Evolutionary conservation across 2,329 filamentous ascomycete genomes (phyloP).

Genomic region (Podosphaera fusca): DNA sequence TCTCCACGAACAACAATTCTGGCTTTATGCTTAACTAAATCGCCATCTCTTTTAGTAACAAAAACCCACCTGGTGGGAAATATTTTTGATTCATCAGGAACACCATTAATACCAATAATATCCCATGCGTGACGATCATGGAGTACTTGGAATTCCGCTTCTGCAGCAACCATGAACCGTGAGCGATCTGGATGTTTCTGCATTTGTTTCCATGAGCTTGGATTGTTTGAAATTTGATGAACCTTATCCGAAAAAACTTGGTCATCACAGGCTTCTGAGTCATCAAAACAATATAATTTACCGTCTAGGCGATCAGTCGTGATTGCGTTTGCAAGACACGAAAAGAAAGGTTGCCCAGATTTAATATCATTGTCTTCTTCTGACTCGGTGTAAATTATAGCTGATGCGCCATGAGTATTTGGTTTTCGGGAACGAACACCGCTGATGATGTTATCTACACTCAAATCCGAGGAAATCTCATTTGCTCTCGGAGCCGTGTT

Average conservation of each 20-base stretch:
- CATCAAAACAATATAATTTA: neutral
- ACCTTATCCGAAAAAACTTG: neutral
- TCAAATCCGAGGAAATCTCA: neutral
- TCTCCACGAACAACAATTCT: neutral
- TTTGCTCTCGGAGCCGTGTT: neutral
- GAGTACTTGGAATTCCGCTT: neutral
- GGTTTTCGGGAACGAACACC: neutral
- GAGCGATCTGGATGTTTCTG: neutral
- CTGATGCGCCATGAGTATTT: neutral
- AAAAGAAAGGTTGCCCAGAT: neutral
- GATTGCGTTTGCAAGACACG: neutral
- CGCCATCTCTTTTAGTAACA: too few relatives aligned
- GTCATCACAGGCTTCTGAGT: neutral
- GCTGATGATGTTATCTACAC: neutral
- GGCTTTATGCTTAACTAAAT: too few relatives aligned
- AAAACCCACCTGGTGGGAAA: too few relatives aligned
- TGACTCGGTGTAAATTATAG: neutral
- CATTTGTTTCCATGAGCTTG: neutral
- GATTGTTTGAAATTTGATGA: neutral
- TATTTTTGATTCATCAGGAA: too few relatives aligned
- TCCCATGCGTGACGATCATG: neutral
- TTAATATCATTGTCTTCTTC: neutral
- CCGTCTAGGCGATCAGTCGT: neutral
- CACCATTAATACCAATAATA: too few relatives aligned
- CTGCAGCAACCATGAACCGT: neutral